A percentile compares a stretch with the other conserved stretches of the same genome.
Conservation (phyloP, 495 filamentous ascomycete genomes). For the Cercophora scortea region DNA sequence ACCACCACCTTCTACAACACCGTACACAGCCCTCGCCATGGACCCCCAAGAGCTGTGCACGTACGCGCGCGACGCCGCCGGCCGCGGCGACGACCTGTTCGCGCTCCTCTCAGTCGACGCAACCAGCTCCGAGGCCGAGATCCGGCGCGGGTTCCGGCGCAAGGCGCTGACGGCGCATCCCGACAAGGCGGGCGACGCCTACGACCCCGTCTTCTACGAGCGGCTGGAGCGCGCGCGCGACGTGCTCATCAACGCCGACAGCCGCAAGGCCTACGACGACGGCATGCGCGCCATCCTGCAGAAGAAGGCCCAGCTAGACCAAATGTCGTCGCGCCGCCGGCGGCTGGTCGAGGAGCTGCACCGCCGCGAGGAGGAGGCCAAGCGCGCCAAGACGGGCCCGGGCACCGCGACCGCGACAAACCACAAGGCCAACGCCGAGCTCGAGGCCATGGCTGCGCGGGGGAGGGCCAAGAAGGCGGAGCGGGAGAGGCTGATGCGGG, state of each 20-base stretch:
- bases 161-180: slow-evolving; percentile 42
- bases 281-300: slow-evolving; percentile 33
- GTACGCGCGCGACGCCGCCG: slow-evolving; percentile 34
- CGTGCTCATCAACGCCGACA: slow-evolving; percentile 29
- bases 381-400: slow-evolving; percentile 12
- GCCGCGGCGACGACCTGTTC: slow-evolving; percentile 34
- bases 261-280: slow-evolving; percentile 33
- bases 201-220: slow-evolving; percentile 39
- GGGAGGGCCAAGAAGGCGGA: slow-evolving; percentile 25
- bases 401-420: background rate
- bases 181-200: slow-evolving; percentile 39
- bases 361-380: slow-evolving; percentile 23
- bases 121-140: slow-evolving; percentile 31
- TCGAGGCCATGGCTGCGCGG: slow-evolving; percentile 13
- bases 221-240: slow-evolving; percentile 39
- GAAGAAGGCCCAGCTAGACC: slow-evolving; percentile 19
- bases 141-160: slow-evolving; percentile 38
- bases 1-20: background rate
- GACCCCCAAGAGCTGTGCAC: slow-evolving; percentile 23
- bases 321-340: slow-evolving; percentile 23
- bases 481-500: slow-evolving; percentile 24
- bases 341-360: slow-evolving; percentile 32
- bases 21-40: background rate
- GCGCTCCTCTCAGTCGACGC: slow-evolving; percentile 34
- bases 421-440: slow-evolving; percentile 3